phyloP scores from a whole-genome alignment of 805 yeast species.

The Helenozyma baotianmanensis region DNA sequence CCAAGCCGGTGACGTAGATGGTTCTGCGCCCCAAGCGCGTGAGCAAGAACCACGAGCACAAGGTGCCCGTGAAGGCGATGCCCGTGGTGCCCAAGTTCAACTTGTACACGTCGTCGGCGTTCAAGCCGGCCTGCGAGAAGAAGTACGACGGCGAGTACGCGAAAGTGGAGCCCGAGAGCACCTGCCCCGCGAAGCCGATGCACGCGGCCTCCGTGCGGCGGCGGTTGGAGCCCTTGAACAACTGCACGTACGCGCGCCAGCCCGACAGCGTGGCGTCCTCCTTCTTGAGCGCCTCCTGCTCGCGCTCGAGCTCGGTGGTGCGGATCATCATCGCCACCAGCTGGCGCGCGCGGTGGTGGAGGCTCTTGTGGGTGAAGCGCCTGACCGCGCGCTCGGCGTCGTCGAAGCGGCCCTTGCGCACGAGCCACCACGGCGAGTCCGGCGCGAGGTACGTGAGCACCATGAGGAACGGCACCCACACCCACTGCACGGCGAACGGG shows the following conservation, averaged over 20 bases:
- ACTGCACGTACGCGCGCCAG: slow-evolving; percentile 21
- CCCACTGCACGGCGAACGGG: slow-evolving; percentile 60
- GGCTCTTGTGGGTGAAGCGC: slow-evolving; percentile 10
- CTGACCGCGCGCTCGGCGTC: slow-evolving; percentile 33
- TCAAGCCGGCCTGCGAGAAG: slow-evolving; percentile 11
- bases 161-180: slow-evolving; percentile 8
- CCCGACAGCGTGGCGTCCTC: slow-evolving; percentile 14
- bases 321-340: slow-evolving; percentile 24
- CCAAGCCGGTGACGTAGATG: slow-evolving; percentile 6
- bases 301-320: slow-evolving; percentile 25
- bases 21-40: slow-evolving; percentile 5
- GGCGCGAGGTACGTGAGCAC: slow-evolving; percentile 45
- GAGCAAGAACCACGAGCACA: slow-evolving; percentile 8
- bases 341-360: slow-evolving; percentile 14
- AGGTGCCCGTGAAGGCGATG: slow-evolving; percentile 8
- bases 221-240: slow-evolving; percentile 5
- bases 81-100: slow-evolving; percentile 10
- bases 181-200: slow-evolving; percentile 8
- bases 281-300: slow-evolving; percentile 24
- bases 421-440: slow-evolving; percentile 57
- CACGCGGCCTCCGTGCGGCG: slow-evolving; percentile 9
- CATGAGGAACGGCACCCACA: slow-evolving; percentile 49
- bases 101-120: slow-evolving; percentile 5
- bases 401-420: slow-evolving; percentile 34
- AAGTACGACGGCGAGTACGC: slow-evolving; percentile 9